Percentiles rank a stretch among this genome's conserved stretches.
Evolutionary conservation across 2,329 filamentous ascomycete genomes (phyloP).

Genomic region (Acrodontium crateriforme): DNA sequence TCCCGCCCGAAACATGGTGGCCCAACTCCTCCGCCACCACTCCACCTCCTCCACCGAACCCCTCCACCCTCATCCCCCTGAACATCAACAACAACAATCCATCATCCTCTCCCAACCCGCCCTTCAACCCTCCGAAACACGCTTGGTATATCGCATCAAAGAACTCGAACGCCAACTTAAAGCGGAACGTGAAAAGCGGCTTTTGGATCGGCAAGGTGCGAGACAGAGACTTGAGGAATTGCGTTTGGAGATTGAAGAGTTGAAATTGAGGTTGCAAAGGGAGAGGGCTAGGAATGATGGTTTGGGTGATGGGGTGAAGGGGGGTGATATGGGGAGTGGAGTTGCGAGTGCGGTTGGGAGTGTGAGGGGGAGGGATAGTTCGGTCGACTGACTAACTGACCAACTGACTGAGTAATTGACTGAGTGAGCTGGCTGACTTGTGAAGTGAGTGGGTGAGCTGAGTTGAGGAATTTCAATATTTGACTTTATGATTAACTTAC

Average conservation of each 20-base stretch:
- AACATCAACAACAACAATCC: constrained; percentile 26
- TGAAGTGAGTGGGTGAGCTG: too few relatives aligned
- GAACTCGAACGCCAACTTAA: constrained; percentile 84
- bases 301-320: constrained; percentile 3
- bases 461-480: too few relatives aligned
- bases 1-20: constrained; percentile 30
- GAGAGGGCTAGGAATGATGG: constrained; percentile 31
- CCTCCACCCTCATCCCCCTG: constrained; percentile 7
- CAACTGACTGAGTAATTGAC: too few relatives aligned
- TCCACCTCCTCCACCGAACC: constrained; percentile 38
- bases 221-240: constrained; percentile 65
- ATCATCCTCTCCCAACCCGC: constrained; percentile 22
- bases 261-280: constrained; percentile 50
- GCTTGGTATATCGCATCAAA: constrained; percentile 72
- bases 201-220: constrained; percentile 74
- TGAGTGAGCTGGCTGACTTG: too few relatives aligned
- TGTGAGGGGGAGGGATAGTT: constrained; percentile 3
- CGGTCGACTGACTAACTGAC: background rate
- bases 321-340: constrained; percentile 3
- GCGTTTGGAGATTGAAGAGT: constrained; percentile 57
- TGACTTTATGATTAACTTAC: too few relatives aligned
- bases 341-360: constrained; percentile 1
- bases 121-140: constrained; percentile 45
- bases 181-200: constrained; percentile 71
- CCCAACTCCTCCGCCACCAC: constrained; percentile 42